phyloP scores from a whole-genome alignment of 2,329 filamentous ascomycete genomes.

The Aspergillus phoenicis region DNA sequence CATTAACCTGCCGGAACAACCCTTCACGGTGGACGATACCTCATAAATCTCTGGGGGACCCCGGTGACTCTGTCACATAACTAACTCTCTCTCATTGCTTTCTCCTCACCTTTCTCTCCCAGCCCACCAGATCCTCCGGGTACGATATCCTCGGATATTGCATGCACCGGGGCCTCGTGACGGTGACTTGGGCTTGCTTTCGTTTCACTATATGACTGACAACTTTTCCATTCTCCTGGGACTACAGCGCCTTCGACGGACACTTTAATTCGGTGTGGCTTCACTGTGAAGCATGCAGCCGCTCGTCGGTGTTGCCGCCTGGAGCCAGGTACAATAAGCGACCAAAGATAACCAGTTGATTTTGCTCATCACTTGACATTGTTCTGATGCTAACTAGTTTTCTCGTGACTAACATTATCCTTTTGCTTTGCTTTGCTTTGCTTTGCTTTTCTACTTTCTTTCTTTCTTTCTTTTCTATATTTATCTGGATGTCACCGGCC shows the following conservation, averaged over 20 bases:
- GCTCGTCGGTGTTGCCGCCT: conserved; percentile 11
- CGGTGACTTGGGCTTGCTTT: not conserved
- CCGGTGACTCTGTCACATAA: not conserved
- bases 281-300: conserved; percentile 5
- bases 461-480: not conserved
- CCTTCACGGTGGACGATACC: not conserved
- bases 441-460: not conserved
- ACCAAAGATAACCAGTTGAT: not conserved
- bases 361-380: conserved; percentile 15
- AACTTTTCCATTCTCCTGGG: not conserved
- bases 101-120: not conserved
- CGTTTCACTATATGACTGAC: not conserved
- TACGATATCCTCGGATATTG: not conserved
- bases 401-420: conserved; percentile 1
- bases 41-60: not conserved
- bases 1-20: not conserved
- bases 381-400: conserved; percentile 12
- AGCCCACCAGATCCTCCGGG: not conserved
- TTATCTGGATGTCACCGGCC: no score
- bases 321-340: not conserved
- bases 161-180: not conserved
- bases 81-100: not conserved
- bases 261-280: not conserved
- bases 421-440: not conserved
- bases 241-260: not conserved